Percentiles rank a stretch among this genome's conserved stretches.
phyloP scores from a whole-genome alignment of 1,139 yeast genomes.

The Geotrichum bryndzae region DNA sequence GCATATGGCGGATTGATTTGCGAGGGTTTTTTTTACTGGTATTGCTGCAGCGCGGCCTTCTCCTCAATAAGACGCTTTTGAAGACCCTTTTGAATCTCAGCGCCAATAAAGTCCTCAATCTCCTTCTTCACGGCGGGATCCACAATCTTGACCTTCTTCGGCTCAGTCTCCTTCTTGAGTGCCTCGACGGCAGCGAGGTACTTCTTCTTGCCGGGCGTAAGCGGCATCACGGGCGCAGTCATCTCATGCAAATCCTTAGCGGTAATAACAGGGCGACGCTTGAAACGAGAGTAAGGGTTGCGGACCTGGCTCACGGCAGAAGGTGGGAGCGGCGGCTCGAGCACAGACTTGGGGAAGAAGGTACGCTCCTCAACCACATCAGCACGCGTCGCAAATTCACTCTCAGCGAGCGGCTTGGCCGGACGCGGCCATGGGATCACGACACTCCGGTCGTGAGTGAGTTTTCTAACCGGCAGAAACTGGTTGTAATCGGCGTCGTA shows the following conservation, averaged over 20 bases:
- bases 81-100: slow-evolving; percentile 42
- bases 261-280: slow-evolving; percentile 23
- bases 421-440: slow-evolving; percentile 92
- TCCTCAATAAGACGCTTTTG: slow-evolving; percentile 29
- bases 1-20: neutral
- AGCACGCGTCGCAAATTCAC: slow-evolving; percentile 49
- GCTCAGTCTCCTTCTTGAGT: slow-evolving; percentile 9
- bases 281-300: slow-evolving; percentile 56
- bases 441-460: slow-evolving; percentile 57
- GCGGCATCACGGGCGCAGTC: slow-evolving; percentile 66
- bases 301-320: slow-evolving; percentile 65
- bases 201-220: slow-evolving; percentile 27
- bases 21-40: slow-evolving; percentile 22
- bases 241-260: slow-evolving; percentile 23
- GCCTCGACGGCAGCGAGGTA: slow-evolving; percentile 7
- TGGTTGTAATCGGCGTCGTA: slow-evolving; percentile 70
- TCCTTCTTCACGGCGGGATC: slow-evolving; percentile 40
- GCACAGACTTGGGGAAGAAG: slow-evolving; percentile 62
- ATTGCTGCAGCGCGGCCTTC: slow-evolving; percentile 29
- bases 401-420: slow-evolving; percentile 51
- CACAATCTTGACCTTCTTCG: slow-evolving; percentile 24
- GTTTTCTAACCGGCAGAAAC: slow-evolving; percentile 72
- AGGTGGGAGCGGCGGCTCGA: slow-evolving; percentile 61
- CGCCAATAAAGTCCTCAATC: slow-evolving; percentile 62
- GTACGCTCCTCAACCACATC: slow-evolving; percentile 66